Evolutionary conservation across 768 basidiomycete genomes (phyloP).

Genomic region (Suillus americanus): DNA sequence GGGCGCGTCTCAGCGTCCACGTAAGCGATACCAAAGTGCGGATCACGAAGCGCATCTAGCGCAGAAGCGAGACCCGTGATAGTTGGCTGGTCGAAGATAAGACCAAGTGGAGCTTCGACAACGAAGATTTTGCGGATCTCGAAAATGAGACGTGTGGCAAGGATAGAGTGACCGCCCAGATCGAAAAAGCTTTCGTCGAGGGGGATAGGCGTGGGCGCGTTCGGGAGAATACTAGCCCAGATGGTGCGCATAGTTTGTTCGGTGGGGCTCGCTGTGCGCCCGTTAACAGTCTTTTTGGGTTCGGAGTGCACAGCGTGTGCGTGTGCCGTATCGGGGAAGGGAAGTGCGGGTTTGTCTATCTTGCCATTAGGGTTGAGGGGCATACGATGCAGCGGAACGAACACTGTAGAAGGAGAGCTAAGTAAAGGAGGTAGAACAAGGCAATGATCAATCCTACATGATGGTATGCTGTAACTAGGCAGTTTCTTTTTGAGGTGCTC

Average conservation of each 20-base stretch:
- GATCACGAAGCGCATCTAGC: slow-evolving; percentile 71
- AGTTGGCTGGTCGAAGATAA: slow-evolving; percentile 91
- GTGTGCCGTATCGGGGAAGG: slow-evolving; percentile 95
- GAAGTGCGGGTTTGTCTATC: slow-evolving; percentile 96
- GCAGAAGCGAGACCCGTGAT: slow-evolving; percentile 73
- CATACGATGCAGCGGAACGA: slow-evolving; percentile 93
- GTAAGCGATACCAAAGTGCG: slow-evolving; percentile 73
- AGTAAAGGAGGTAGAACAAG: not conserved
- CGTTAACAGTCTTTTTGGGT: slow-evolving; percentile 30
- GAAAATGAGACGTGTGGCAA: slow-evolving; percentile 96
- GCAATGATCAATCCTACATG: slow-evolving; percentile 51
- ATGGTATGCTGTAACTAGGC: slow-evolving; percentile 91
- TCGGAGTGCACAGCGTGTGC: slow-evolving; percentile 42
- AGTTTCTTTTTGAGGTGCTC: slow-evolving; percentile 97
- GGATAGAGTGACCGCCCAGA: slow-evolving; percentile 96
- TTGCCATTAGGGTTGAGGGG: slow-evolving; percentile 99
- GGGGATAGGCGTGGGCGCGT: slow-evolving; percentile 73
- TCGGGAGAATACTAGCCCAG: slow-evolving; percentile 82
- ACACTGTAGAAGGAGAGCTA: slow-evolving; percentile 53
- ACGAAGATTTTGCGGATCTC: slow-evolving; percentile 93
- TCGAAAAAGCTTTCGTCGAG: slow-evolving; percentile 97
- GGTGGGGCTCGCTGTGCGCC: slow-evolving; percentile 55
- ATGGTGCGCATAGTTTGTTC: slow-evolving; percentile 81
- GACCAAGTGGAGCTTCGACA: slow-evolving; percentile 84
- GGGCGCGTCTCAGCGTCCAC: slow-evolving; percentile 24